Base-by-base conservation (phyloP, 106 monocot species). In the Allium sativum region DNA sequence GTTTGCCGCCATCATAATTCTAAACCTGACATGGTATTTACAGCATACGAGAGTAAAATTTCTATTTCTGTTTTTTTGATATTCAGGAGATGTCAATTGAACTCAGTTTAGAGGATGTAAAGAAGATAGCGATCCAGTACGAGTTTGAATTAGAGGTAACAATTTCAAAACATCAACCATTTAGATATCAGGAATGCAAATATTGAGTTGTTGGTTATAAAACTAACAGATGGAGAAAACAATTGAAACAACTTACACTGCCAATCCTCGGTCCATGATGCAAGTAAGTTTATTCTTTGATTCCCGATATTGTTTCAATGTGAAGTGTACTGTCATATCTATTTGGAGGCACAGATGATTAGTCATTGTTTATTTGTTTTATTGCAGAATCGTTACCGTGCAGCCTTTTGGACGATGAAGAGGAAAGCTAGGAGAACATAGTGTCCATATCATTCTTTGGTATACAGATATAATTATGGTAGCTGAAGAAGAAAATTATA, bases 51-150 rank as follows among this genome's bases (percentile, higher is more conserved):
- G 7, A 9, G 41, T 41, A 58, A 40, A 7, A 7, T 18, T 48
- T 21, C 21, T 19, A 21, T 52, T 4, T 41, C 51, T 55, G 44
- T 12, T 17, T 14, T 65, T 17, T 71, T 40, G 31, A 43, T 14
- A 42, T 67, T 69, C 7, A 96, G 96, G 96, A 96, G 45, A 84
- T 96, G 77, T 96, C 96, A 7, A 71, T 96, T 78, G 96, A 96
- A 64, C 71, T 96, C 41, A 96, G 96, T 71, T 72, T 96, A 68
- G 96, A 91, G 65, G 96, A 96, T 65, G 90, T 91, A 55, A 96
- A 88, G 68, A 91, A 70, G 55, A 57, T 88, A 69, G 82, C 89
- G 58, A 72, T 70, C 16, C 78, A 74, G 53, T 91, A 73, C 77
- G 96, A 91, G 42, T 91, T 96, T 82, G 87, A 78, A 70, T 56